Conservation (phyloP, 1,284 basidiomycete genomes). For the Thecaphora thlaspeos region DNA sequence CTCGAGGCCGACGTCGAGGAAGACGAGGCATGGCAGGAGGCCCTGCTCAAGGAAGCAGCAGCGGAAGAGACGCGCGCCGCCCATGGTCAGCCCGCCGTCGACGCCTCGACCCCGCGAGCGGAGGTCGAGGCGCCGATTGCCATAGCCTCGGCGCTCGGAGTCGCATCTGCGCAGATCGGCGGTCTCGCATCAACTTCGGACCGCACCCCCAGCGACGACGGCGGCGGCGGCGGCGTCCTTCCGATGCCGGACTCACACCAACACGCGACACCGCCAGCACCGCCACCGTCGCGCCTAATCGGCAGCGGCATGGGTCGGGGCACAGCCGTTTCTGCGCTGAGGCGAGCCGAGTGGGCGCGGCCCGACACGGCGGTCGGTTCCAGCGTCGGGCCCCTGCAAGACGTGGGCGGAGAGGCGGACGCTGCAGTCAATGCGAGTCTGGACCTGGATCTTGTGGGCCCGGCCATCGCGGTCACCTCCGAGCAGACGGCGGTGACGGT, state of each 20-base stretch:
- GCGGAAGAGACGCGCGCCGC: constrained; percentile 25
- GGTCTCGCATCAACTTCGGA: too few species aligned
- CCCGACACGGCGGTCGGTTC: constrained; percentile 36
- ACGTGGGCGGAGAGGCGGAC: too few species aligned
- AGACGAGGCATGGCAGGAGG: constrained; percentile 52
- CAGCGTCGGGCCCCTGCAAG: constrained; percentile 18
- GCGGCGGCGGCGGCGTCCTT: not conserved
- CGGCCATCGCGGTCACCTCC: not conserved
- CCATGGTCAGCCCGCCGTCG: constrained; percentile 29
- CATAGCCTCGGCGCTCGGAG: not conserved
- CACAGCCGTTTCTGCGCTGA: constrained; percentile 17
- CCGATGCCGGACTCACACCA: not conserved
- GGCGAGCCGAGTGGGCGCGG: constrained; percentile 37
- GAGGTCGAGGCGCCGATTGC: constrained; percentile 32
- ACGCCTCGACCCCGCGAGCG: constrained; percentile 27
- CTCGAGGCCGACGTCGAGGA: constrained; percentile 91
- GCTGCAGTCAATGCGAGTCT: too few species aligned
- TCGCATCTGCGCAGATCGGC: too few species aligned
- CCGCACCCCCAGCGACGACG: not conserved
- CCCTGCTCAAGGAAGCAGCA: constrained; percentile 38
- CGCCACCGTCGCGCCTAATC: too few species aligned
- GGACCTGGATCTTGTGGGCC: not conserved
- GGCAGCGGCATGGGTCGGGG: constrained; percentile 2
- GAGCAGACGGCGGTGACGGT: constrained; percentile 2
- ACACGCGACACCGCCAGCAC: not conserved